Percentiles rank a stretch among this genome's conserved stretches.
Conservation (phyloP, 2,329 filamentous ascomycete genomes). For the Aspergillus sclerotialis region DNA sequence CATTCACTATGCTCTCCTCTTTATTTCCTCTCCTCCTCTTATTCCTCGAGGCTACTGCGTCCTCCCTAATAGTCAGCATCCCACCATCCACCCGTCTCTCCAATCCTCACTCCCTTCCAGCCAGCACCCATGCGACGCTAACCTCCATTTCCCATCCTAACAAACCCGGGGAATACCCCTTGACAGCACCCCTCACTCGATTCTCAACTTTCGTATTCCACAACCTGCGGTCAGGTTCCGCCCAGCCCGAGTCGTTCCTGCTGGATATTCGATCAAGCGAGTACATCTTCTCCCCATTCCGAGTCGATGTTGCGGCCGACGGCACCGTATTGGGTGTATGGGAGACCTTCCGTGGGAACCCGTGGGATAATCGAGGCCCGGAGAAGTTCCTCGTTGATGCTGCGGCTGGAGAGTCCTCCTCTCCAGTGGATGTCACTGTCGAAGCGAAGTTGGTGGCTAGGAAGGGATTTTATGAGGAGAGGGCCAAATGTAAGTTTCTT, state of each 20-base stretch:
- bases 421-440: slow-evolving; percentile 43
- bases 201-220: slow-evolving; percentile 68
- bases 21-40: slow-evolving; percentile 10
- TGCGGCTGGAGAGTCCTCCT: slow-evolving; percentile 12
- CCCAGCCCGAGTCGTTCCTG: slow-evolving; percentile 57
- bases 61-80: slow-evolving; percentile 32
- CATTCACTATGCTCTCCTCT: slow-evolving; percentile 12
- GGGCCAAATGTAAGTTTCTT: slow-evolving; percentile 61
- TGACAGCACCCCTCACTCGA: slow-evolving; percentile 58
- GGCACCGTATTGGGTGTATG: slow-evolving; percentile 56
- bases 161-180: slow-evolving; percentile 33
- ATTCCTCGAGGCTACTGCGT: slow-evolving; percentile 12
- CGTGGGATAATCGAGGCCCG: slow-evolving; percentile 75
- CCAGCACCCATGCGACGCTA: slow-evolving; percentile 48
- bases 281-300: slow-evolving; percentile 68
- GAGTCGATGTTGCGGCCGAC: slow-evolving; percentile 57
- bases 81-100: slow-evolving; percentile 37
- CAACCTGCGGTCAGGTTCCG: slow-evolving; percentile 48
- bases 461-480: slow-evolving; percentile 72
- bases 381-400: slow-evolving; percentile 36
- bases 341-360: slow-evolving; percentile 83
- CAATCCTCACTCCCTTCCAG: slow-evolving; percentile 35
- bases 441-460: slow-evolving; percentile 54
- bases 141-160: slow-evolving; percentile 35
- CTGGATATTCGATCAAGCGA: slow-evolving; percentile 71